These are phyloP conservation scores for Botryotinia narcissicola DNA, from an alignment of 2,329 filamentous ascomycete species.

Conservation along the genomic window DNA sequence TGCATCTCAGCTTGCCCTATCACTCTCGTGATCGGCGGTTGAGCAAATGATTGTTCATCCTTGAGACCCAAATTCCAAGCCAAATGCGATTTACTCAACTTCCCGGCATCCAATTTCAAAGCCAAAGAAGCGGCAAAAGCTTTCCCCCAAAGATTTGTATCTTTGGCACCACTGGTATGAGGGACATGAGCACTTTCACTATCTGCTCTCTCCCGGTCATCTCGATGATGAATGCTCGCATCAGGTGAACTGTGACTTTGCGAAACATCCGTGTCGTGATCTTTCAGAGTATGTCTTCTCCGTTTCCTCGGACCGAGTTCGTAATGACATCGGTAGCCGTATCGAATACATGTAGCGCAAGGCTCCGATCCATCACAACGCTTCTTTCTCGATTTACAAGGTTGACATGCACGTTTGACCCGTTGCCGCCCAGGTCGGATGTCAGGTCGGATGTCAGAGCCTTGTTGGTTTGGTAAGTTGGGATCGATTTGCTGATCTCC, in stretches of 20 bases:
- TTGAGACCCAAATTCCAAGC: conserved; percentile 40
- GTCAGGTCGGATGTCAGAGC: conserved; percentile 18
- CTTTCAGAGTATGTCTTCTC: conserved; percentile 11
- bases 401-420: conserved; percentile 21
- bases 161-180: neutral
- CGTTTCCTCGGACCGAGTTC: conserved; percentile 17
- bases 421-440: conserved; percentile 19
- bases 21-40: conserved; percentile 29
- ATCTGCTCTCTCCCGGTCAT: conserved; percentile 13
- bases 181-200: conserved; percentile 11
- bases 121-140: conserved; percentile 17
- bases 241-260: conserved; percentile 19
- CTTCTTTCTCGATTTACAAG: conserved; percentile 21
- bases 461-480: neutral
- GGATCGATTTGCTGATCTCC: conserved; percentile 5
- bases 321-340: conserved; percentile 18
- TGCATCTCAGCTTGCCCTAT: conserved; percentile 14
- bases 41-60: conserved; percentile 28
- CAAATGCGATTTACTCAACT: conserved; percentile 38
- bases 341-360: conserved; percentile 18
- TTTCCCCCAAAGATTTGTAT: conserved; percentile 14
- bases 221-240: conserved; percentile 6
- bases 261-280: conserved; percentile 17
- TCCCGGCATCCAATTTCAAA: conserved; percentile 17
- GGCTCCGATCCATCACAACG: conserved; percentile 19